Evolutionary conservation across 148 eudicot species (phyloP), one percentile per base, ranked within the genome.

Genomic region (Linanthus parryae): DNA sequence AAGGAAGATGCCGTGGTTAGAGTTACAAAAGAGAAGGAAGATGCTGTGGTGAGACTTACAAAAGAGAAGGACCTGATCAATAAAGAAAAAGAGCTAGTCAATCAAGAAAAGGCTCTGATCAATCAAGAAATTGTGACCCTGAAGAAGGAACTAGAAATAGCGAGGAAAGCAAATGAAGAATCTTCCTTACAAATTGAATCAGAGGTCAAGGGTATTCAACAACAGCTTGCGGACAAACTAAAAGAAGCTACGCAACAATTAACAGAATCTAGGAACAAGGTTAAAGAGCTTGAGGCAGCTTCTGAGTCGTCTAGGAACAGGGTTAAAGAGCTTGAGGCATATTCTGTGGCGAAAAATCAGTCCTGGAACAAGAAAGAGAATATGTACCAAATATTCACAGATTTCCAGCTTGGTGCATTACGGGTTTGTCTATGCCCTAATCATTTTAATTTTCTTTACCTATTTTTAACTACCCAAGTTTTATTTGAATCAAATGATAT

Each of bases 351-450:
- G 11, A 78, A 68, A 64, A 44, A 44, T 56, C 68, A 69, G 66
- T 35, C 16, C 10, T 82, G 84, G 94, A 68, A 51, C 48, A 82
- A 80, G 74, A 88, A 82, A 65, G 78, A 75, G 52, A 53, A 68
- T n/a, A 47, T 73, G 25, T 81, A 71, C 54, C 77, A 76, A 29
- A 73, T 55, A 36, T 71, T 79, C 49, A 76, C 86, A 54, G 74
- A 77, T 19, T 64, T 66, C 29, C 96, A 88, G 61, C 69, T 68
- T 61, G 72, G 80, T 50, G 88, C 88, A 53, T 50, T 92, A 58
- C 64, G 51, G 74, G 98, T 92, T 61, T 43, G 72, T 26, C 50
- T 55, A 53, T 37, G 13, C 28, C 43, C 16, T 20, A 29, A 49
- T 27, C 28, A 44, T n/a, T 24, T n/a, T 14, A 27, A 28, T 59